Percentiles rank a stretch among this genome's conserved stretches.
Evolutionary conservation across 306 rosid species (phyloP).

Genomic region (Lablab purpureus): DNA sequence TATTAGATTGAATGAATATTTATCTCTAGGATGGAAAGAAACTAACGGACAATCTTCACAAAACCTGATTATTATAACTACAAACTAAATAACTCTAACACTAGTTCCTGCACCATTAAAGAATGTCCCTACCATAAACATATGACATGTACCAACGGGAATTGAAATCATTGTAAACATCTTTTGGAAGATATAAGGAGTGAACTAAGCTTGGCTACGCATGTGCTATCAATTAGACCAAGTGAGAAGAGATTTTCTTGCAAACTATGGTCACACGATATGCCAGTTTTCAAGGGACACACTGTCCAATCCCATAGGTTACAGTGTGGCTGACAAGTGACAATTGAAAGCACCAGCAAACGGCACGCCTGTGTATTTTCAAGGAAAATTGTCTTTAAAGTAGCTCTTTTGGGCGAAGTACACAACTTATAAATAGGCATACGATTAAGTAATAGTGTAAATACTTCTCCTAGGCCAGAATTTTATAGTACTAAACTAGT

Average conservation of each 20-base stretch:
- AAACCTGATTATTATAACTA: conserved; percentile 9
- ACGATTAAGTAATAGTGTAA: not conserved
- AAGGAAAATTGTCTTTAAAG: not conserved
- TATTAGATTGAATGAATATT: conserved; percentile 8
- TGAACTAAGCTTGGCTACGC: not conserved
- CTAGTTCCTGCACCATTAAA: not conserved
- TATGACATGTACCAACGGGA: not conserved
- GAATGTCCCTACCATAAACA: not conserved
- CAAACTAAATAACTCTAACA: conserved; percentile 30
- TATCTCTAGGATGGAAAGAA: conserved; percentile 4
- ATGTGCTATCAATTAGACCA: conserved; percentile 16
- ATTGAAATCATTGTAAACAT: conserved; percentile 1
- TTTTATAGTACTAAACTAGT: not conserved
- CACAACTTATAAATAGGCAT: not conserved
- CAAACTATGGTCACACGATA: not conserved
- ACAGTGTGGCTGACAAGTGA: conserved; percentile 13
- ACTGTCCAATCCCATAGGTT: conserved; percentile 38
- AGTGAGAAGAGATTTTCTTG: not conserved
- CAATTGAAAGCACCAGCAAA: conserved; percentile 37
- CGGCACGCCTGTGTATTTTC: conserved; percentile 25
- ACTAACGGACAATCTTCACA: not conserved
- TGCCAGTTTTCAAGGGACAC: conserved; percentile 39
- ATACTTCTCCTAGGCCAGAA: not conserved
- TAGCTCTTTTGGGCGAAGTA: not conserved
- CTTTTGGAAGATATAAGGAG: not conserved